Conservation (phyloP, 2,329 filamentous ascomycete species). For the Alternaria angustiovoidea region DNA sequence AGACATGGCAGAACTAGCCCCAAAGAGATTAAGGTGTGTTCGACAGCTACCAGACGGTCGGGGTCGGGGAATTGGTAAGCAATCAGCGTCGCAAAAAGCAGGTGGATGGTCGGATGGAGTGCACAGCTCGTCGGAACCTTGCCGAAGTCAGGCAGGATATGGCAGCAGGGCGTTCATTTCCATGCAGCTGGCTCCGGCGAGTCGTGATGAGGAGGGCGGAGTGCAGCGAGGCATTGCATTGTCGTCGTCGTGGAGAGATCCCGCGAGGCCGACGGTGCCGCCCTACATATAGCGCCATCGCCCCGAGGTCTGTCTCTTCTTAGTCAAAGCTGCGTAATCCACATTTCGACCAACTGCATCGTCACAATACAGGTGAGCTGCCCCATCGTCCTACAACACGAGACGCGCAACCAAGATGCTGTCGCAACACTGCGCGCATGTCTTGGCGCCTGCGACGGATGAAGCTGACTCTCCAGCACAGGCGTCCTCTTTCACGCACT, state of each 20-base stretch:
- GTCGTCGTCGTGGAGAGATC: conserved; percentile 6
- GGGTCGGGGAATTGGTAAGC: conserved; percentile 32
- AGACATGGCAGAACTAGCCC: conserved; percentile 4
- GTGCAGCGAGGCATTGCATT: conserved; percentile 1
- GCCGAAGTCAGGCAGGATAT: conserved; percentile 22
- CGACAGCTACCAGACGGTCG: conserved; percentile 18
- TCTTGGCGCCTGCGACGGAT: conserved; percentile 10
- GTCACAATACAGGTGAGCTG: conserved; percentile 31
- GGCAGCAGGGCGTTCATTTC: conserved; percentile 1
- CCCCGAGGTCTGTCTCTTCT: conserved; percentile 18
- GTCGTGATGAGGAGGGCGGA: conserved; percentile 2
- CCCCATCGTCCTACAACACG: conserved; percentile 9
- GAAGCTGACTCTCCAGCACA: conserved; percentile 22
- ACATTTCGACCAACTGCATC: conserved; percentile 28
- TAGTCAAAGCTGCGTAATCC: conserved; percentile 35
- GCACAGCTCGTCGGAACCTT: conserved; percentile 12
- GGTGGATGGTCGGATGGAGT: conserved; percentile 19
- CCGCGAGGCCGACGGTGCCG: conserved; percentile 14
- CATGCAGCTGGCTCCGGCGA: conserved; percentile 2
- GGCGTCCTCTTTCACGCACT: conserved; percentile 12
- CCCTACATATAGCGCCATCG: conserved; percentile 20
- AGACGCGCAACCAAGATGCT: conserved; percentile 15
- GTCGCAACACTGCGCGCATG: conserved; percentile 18
- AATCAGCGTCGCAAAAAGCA: conserved; percentile 8
- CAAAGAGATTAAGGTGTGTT: conserved; percentile 16